Evolutionary conservation across 2,329 filamentous ascomycete species (phyloP), one percentile per base, ranked within the genome.

Genomic region (Berkeleyomyces basicola): DNA sequence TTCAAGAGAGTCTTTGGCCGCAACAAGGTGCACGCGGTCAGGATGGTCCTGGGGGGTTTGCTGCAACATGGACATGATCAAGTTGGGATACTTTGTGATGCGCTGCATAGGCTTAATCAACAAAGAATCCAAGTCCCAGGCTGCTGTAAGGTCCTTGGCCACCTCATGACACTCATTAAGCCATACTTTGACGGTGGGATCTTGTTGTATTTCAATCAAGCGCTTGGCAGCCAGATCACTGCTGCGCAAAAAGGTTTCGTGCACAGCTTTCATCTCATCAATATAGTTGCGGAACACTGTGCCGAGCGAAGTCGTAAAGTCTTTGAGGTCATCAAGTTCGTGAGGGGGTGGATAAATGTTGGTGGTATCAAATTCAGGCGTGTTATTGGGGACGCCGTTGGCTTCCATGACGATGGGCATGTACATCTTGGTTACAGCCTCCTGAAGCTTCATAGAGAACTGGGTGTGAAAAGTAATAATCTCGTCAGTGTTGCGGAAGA

Each of bases 91-190:
- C 70, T 96, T 96, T 42, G 92, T 85, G 66, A 97, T 86, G 58
- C 93, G 84, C 74, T 99, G 93, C 72, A 95, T 91, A 1, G 93
- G 93, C 73, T 99, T 99, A 70, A 99, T 92, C 23, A 99, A 81
- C n/a, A 99, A 78, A 0, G 93, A 95, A 72, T 96, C 91, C 65
- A 99, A 74, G 72, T 95, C 88, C 93, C 93, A 99, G 0, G 93
- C 92, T 36, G 85, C 84, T 0, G 93, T 99, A 66, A 99, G 80
- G 71, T 96, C 93, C 68, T 90, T 88, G 10, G 92, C 91, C 69
- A 92, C 91, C 68, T 90, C 85, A 69, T 93, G 90, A 73, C 93
- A 99, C 72, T 96, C 92, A 64, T 86, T 86, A 58, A 97, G 78
- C 93, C 93, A 99, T 59, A 95, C 86, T 78, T 75, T 85, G 71